Base-by-base conservation (phyloP, 2,329 filamentous ascomycete species). In the Aspergillus carbonarius region DNA sequence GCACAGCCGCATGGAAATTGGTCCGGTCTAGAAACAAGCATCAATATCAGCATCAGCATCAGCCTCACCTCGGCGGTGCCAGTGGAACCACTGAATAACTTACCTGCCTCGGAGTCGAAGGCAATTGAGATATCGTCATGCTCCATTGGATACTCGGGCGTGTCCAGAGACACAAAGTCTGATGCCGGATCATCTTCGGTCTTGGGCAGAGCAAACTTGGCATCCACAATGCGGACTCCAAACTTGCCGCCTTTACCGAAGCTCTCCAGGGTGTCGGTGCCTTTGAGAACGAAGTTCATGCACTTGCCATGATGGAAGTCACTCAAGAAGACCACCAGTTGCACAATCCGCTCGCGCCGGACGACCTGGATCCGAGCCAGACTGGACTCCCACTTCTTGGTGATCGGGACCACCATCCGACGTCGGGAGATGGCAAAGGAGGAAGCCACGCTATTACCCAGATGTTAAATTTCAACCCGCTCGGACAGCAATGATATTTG, bases 311-410 rank as follows among this genome's bases (percentile, higher is more conserved):
- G 90, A 44, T 85, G 86, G 74, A 96, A 96, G 60, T 93, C 90
- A 63, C 92, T 88, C 72, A 96, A 95, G 77, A 96, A 97, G 3
- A 88, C 92, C 20, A 96, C 78, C 30, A 97, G 79, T 72, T 96
- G 91, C 20, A 90, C 76, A 13, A 89, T 84, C 68, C 87, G 90
- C 62, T 92, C 90, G 63, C 89, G 88, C 64, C 86, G 82, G 35
- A 96, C 86, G 37, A 96, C 82, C 72, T 96, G 92, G 7, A 96
- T 81, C 35, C 93, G 86, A 8, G 91, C 91, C 37, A 83, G 83
- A n/a, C 83, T 86, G 2, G 92, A 90, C 70, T 96, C 92, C 91
- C 91, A 96, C 74, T 95, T 95, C 78, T 96, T 96, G 78, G 96
- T 90, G 64, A 96, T 93, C 0, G 91, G 91, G 15, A 96, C 91